Conservation (phyloP, 1,284 basidiomycete species). For the Nidula niveotomentosa region DNA sequence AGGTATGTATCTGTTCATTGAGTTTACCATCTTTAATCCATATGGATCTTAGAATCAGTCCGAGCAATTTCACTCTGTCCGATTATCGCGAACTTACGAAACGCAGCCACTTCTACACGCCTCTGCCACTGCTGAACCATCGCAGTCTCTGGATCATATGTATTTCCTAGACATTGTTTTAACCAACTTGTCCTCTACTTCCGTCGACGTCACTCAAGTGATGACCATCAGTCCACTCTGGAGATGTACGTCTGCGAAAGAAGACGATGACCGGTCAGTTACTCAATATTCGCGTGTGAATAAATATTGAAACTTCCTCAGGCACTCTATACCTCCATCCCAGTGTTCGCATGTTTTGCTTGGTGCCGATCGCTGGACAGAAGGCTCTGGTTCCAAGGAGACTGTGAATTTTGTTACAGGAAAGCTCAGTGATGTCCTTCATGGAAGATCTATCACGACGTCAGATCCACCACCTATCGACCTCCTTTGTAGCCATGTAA, state of each 20-base stretch:
- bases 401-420: conserved; percentile 49
- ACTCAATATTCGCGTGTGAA: conserved; percentile 5
- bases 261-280: conserved; percentile 40
- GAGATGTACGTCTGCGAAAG: conserved; percentile 42
- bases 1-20: conserved; percentile 41
- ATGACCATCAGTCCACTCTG: conserved; percentile 66
- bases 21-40: no score
- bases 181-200: conserved; percentile 43
- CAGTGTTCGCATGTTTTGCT: conserved; percentile 52
- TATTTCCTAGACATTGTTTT: conserved; percentile 62
- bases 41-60: conserved; percentile 36
- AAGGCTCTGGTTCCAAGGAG: conserved; percentile 35
- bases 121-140: conserved; percentile 47
- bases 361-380: conserved; percentile 37
- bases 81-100: conserved; percentile 55
- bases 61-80: conserved; percentile 52
- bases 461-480: conserved; percentile 53
- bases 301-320: conserved; percentile 17
- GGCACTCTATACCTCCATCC: conserved; percentile 42
- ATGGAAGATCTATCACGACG: no score
- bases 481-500: conserved; percentile 48
- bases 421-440: conserved; percentile 31
- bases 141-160: conserved; percentile 41
- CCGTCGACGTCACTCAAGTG: conserved; percentile 54
- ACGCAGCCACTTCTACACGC: conserved; percentile 57